phyloP scores from a whole-genome alignment of 2,329 filamentous ascomycete genomes.

The Epichloe amarillans region DNA sequence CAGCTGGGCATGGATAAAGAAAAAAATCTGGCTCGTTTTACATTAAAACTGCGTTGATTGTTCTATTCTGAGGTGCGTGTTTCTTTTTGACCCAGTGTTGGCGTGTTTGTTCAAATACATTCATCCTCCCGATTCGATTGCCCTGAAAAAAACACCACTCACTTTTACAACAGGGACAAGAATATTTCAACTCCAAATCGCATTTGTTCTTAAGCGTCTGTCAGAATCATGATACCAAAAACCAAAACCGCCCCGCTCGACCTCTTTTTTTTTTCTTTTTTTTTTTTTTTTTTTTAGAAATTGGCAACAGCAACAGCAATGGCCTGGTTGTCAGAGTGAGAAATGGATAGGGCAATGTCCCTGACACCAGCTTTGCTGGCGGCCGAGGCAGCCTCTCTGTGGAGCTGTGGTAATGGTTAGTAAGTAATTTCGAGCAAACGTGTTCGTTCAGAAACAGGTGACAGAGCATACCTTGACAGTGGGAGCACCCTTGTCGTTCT shows the following conservation, averaged over 20 bases:
- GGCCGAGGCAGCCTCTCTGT: slow-evolving; percentile 69
- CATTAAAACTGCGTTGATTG: slow-evolving; percentile 2
- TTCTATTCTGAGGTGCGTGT: slow-evolving; percentile 2
- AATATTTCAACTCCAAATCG: neutral
- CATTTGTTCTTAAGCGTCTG: neutral
- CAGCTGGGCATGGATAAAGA: neutral
- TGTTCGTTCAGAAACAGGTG: neutral
- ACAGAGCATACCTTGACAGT: slow-evolving; percentile 60
- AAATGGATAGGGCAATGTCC: slow-evolving; percentile 84
- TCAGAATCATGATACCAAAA: slow-evolving; percentile 7
- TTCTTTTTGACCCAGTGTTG: neutral
- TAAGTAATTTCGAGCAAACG: neutral
- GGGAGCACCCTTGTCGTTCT: slow-evolving; percentile 70
- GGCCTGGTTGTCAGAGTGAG: slow-evolving; percentile 86
- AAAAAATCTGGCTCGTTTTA: neutral
- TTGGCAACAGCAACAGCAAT: slow-evolving; percentile 85
- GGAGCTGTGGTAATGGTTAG: slow-evolving; percentile 49
- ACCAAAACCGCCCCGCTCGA: slow-evolving; percentile 3
- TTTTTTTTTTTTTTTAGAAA: slow-evolving; percentile 39
- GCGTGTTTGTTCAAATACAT: neutral
- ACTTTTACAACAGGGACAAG: neutral
- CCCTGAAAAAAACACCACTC: neutral
- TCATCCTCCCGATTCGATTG: neutral
- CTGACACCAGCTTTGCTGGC: slow-evolving; percentile 82
- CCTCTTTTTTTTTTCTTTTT: slow-evolving; percentile 16